Evolutionary conservation across 805 yeast species (phyloP).

Genomic region (Barnettozyma californica): DNA sequence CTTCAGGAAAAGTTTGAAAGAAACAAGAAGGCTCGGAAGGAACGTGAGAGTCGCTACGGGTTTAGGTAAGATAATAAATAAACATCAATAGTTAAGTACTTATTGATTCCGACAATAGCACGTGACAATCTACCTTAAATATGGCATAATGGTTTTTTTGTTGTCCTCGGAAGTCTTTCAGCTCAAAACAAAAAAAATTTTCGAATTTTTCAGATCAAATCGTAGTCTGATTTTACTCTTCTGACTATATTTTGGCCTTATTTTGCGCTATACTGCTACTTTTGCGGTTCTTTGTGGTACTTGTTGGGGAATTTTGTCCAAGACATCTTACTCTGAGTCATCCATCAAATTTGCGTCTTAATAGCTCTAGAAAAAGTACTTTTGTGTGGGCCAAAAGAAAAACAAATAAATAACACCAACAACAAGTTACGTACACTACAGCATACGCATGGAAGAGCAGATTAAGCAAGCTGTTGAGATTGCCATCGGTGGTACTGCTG

Average conservation of each 20-base stretch:
- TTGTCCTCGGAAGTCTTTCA: conserved; percentile 9
- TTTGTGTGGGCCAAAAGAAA: background rate
- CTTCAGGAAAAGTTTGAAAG: conserved; percentile 21
- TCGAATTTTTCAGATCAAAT: conserved; percentile 8
- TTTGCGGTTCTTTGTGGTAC: background rate
- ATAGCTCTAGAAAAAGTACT: background rate
- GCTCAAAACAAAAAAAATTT: conserved; percentile 6
- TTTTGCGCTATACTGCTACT: background rate
- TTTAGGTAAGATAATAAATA: conserved; percentile 11
- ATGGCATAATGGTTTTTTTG: background rate
- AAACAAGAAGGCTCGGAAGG: conserved; percentile 20
- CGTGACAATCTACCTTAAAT: background rate
- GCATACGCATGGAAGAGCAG: conserved; percentile 20
- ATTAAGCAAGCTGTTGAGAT: conserved; percentile 29
- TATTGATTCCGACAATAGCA: background rate
- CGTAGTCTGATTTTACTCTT: background rate
- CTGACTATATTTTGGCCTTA: background rate
- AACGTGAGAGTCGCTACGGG: conserved; percentile 20
- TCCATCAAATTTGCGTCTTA: background rate
- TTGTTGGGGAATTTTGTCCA: background rate
- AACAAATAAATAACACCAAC: background rate
- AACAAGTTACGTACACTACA: background rate
- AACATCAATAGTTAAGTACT: no score
- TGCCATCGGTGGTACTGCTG: conserved; percentile 26
- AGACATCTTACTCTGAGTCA: background rate